Conservation (phyloP, 179 eudicot species). For the Beta macrorhiza region DNA sequence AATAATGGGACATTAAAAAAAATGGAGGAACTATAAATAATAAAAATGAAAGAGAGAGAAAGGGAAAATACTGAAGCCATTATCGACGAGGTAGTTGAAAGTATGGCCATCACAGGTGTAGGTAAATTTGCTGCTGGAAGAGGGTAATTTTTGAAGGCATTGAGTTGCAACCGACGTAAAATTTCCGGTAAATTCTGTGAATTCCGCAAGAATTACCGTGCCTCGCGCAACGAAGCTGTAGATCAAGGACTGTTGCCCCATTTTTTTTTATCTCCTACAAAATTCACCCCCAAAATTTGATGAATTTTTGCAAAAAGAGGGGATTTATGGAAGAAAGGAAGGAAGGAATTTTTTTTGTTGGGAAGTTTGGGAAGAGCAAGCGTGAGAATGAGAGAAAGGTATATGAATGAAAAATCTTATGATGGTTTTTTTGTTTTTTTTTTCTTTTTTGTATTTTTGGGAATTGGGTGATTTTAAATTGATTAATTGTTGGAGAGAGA, state of each 20-base stretch:
- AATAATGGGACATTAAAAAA: not conserved
- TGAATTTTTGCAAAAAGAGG: not conserved
- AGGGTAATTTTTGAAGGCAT: constrained; percentile 44
- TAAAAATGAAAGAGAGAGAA: not conserved
- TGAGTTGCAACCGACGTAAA: constrained; percentile 40
- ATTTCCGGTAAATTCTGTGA: constrained; percentile 46
- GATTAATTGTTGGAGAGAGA: not conserved
- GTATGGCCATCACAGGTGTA: constrained; percentile 46
- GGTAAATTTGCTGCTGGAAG: constrained; percentile 45
- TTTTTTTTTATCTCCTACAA: not conserved
- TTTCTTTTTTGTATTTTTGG: not conserved
- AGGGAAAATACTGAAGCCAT: constrained; percentile 38
- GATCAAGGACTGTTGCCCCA: constrained; percentile 42
- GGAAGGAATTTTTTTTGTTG: not conserved
- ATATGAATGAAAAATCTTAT: not conserved
- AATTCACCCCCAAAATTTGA: not conserved
- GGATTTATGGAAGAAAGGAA: not conserved
- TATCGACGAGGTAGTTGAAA: constrained; percentile 45
- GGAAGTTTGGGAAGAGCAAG: not conserved
- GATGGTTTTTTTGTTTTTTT: not conserved
- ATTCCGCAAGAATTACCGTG: constrained; percentile 36
- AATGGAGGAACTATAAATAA: not conserved
- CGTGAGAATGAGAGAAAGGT: constrained; percentile 9
- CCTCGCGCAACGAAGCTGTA: constrained; percentile 50
- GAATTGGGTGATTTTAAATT: not conserved